Evolutionary conservation across 345 rosid species (phyloP), one percentile per base, ranked within the genome.

Genomic region (Citrus reticulata): DNA sequence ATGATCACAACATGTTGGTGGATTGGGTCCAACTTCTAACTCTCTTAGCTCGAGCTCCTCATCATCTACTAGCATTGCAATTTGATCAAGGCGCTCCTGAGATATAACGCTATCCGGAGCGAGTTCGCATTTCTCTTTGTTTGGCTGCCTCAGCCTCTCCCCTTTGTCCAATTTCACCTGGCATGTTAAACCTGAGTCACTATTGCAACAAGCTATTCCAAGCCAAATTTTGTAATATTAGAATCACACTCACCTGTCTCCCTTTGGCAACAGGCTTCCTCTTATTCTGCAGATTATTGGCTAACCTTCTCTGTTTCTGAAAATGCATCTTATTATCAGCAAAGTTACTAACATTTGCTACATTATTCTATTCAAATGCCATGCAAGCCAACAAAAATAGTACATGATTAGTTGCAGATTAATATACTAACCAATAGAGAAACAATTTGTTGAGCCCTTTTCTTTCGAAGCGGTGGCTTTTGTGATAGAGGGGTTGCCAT

Each of bases 41-140:
- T 90, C 98, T 82, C 93, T 90, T 84, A 90, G 82, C 87, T 96
- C 99, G 81, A 96, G 77, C 73, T 91, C 97, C 87, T 96, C 99
- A 72, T 96, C 99, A 85, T 96, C 99, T 73, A 86, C 87, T 78
- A 92, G 88, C 86, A 83, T 74, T 11, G 82, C 81, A 77, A 78
- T 85, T 74, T 83, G 86, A 81, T 87, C 86, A 68, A 77, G 81
- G 67, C 76, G 54, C 61, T 88, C 88, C 77, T 83, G 78, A 70
- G 85, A 76, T 62, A 81, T 71, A 35, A 65, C 77, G 74, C 80
- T 87, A 49, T 91, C 92, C 78, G 85, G 39, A 68, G 89, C 86
- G 74, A 94, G 99, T 84, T 88, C 91, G 69, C 98, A 96, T 80
- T 85, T 93, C 74, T 87, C 93, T 81, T 70, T 83, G 51, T 30